phyloP scores from a whole-genome alignment of 140 eudicot genomes.

The Ambrosia hybrid region DNA sequence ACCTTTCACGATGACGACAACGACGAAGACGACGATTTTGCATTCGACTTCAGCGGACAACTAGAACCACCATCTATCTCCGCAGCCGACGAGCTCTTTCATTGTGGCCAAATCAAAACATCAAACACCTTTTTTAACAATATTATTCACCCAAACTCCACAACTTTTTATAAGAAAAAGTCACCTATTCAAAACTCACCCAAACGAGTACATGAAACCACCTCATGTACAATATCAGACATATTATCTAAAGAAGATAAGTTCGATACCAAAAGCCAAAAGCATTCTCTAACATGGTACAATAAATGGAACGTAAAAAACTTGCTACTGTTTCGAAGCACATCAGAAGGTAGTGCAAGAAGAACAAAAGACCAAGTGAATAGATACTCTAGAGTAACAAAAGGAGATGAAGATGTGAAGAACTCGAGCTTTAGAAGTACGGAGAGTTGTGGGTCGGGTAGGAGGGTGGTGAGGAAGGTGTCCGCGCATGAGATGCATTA shows the following conservation, averaged over 20 bases:
- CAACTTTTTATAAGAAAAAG: slow-evolving; percentile 20
- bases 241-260: slow-evolving; percentile 40
- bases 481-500: slow-evolving; percentile 91
- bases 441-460: slow-evolving; percentile 35
- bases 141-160: not conserved
- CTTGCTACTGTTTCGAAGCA: slow-evolving; percentile 67
- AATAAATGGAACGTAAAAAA: slow-evolving; percentile 69
- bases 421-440: slow-evolving; percentile 58
- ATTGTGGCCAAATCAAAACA: slow-evolving; percentile 70
- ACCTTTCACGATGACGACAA: not conserved
- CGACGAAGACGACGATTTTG: slow-evolving; percentile 43
- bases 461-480: slow-evolving; percentile 28
- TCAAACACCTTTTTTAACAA: slow-evolving; percentile 36
- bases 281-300: slow-evolving; percentile 42
- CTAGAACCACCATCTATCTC: slow-evolving; percentile 44
- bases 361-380: slow-evolving; percentile 33
- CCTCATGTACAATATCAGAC: slow-evolving; percentile 54
- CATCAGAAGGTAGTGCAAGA: slow-evolving; percentile 70
- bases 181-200: not conserved
- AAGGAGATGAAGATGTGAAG: slow-evolving; percentile 39
- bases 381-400: slow-evolving; percentile 41
- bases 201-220: slow-evolving; percentile 37
- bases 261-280: slow-evolving; percentile 5
- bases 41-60: slow-evolving; percentile 68
- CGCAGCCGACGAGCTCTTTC: slow-evolving; percentile 88